Conservation (phyloP, 305 asterid genomes). For the Solanum hybrid region DNA sequence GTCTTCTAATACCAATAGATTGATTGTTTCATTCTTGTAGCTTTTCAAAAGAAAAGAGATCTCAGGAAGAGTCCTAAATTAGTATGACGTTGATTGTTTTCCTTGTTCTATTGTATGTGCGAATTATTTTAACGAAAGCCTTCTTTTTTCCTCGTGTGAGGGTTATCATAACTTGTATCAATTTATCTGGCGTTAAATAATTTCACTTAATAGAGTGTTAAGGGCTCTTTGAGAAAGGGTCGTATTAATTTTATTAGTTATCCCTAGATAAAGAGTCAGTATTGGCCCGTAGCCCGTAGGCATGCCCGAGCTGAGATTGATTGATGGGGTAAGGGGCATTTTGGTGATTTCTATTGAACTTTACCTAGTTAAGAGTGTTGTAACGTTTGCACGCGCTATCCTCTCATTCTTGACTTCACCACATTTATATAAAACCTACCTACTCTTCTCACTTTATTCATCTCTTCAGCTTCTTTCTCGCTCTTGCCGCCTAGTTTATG, state of each 20-base stretch:
- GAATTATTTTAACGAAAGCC: background rate
- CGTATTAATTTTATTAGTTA: too few relatives aligned
- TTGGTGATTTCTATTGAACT: background rate
- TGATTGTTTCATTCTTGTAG: too few relatives aligned
- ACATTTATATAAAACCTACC: background rate
- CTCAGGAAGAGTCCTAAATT: too few relatives aligned
- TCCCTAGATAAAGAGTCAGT: background rate
- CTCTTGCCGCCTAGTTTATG: background rate
- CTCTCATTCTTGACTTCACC: background rate
- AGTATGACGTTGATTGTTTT: too few relatives aligned
- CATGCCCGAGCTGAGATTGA: background rate
- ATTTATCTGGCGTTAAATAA: too few relatives aligned
- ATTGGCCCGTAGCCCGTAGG: background rate
- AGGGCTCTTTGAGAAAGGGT: background rate
- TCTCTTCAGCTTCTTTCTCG: background rate
- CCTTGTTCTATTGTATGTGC: too few relatives aligned
- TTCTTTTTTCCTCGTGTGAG: background rate
- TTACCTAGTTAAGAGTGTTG: background rate
- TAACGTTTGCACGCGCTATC: background rate
- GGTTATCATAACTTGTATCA: background rate
- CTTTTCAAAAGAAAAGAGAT: too few relatives aligned
- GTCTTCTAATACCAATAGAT: too few relatives aligned
- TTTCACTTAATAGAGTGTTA: background rate
- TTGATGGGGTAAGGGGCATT: background rate
- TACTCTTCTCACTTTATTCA: background rate